phyloP scores from a whole-genome alignment of 2,329 filamentous ascomycete genomes.

The Dothistroma septosporum region DNA sequence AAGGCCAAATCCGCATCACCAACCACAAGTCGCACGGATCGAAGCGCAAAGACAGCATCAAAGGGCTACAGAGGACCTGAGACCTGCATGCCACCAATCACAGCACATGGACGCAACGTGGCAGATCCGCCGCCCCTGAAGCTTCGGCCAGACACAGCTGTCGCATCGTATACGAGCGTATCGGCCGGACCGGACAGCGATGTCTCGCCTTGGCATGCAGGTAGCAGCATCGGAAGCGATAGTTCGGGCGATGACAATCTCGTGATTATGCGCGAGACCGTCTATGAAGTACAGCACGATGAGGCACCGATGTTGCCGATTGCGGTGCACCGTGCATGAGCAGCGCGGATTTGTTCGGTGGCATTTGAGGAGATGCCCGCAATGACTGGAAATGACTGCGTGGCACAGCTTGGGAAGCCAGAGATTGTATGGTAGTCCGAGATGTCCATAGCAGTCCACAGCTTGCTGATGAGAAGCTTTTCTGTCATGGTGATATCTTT shows the following conservation, averaged over 20 bases:
- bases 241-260: slow-evolving; percentile 22
- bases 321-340: slow-evolving; percentile 14
- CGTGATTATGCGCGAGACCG: slow-evolving; percentile 29
- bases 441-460: neutral
- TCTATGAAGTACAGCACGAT: slow-evolving; percentile 26
- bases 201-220: slow-evolving; percentile 11
- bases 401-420: neutral
- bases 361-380: neutral
- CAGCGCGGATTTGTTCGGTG: neutral
- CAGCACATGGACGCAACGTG: neutral
- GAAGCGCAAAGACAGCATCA: neutral
- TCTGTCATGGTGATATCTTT: neutral
- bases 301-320: slow-evolving; percentile 20
- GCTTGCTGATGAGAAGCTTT: neutral
- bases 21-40: slow-evolving; percentile 5
- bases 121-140: slow-evolving; percentile 10
- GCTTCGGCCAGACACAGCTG: slow-evolving; percentile 20
- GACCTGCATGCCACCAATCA: neutral
- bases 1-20: slow-evolving; percentile 10
- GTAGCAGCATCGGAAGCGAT: slow-evolving; percentile 17
- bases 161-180: slow-evolving; percentile 12
- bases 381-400: neutral
- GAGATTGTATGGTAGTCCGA: neutral
- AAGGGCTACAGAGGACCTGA: slow-evolving; percentile 3
- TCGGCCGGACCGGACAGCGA: slow-evolving; percentile 16